phyloP scores from a whole-genome alignment of 208 protist species.

The Acanthamoeba culbertsoni region DNA sequence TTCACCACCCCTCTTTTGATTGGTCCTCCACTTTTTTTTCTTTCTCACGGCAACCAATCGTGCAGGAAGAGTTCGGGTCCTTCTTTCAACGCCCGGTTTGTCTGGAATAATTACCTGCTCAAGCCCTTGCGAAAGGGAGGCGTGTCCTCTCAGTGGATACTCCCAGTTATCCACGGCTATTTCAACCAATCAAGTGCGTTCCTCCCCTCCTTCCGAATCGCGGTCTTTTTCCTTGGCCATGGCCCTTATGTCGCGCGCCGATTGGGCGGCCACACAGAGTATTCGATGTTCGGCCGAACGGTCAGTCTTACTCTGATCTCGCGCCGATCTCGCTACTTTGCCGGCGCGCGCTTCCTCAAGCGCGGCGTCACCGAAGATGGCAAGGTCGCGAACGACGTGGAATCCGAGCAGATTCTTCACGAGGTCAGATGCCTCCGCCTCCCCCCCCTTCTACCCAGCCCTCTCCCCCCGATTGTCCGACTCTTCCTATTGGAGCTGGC shows the following conservation, averaged over 20 bases:
- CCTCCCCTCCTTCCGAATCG: no score
- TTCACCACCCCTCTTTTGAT: no score
- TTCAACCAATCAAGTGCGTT: slow-evolving; percentile 70
- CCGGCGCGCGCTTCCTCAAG: slow-evolving; percentile 94
- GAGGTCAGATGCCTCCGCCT: slow-evolving; percentile 58
- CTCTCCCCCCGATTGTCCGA: not conserved
- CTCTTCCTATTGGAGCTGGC: not conserved
- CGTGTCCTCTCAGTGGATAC: slow-evolving; percentile 66
- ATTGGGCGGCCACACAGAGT: not conserved
- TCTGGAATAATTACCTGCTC: slow-evolving; percentile 77
- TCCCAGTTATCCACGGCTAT: slow-evolving; percentile 82
- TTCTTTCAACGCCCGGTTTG: slow-evolving; percentile 44
- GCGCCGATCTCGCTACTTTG: slow-evolving; percentile 89
- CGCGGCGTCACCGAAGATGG: slow-evolving; percentile 90
- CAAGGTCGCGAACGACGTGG: slow-evolving; percentile 88
- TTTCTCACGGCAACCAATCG: not conserved
- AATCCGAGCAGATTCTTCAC: slow-evolving; percentile 88
- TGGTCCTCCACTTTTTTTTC: no score
- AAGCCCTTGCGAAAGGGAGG: not conserved
- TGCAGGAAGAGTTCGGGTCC: not conserved
- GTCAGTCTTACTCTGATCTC: slow-evolving; percentile 91
- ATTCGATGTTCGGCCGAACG: slow-evolving; percentile 70
- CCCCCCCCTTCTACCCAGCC: not conserved
- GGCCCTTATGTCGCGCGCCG: not conserved
- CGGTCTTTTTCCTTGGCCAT: not conserved